These are phyloP conservation scores for Maudiozyma humilis DNA, from an alignment of 1,139 yeast genomes.

Conservation along the genomic window DNA sequence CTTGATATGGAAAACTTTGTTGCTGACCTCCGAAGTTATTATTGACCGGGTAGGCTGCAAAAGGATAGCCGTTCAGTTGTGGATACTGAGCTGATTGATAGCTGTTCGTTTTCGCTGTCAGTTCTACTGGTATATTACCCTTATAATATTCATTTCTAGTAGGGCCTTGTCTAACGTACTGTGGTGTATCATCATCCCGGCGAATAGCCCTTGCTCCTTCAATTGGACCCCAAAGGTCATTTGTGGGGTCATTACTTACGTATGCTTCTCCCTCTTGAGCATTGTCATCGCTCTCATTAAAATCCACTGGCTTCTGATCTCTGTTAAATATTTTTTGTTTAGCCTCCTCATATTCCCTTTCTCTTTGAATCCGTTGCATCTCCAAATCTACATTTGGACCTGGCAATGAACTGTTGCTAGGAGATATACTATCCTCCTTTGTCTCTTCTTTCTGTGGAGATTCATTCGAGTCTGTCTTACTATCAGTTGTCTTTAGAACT, in stretches of 20 bases:
- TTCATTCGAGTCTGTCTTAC: background rate
- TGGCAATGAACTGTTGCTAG: background rate
- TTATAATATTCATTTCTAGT: no score
- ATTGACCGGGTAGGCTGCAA: background rate
- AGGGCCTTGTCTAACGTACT: background rate
- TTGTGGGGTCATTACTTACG: background rate
- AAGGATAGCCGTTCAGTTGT: background rate
- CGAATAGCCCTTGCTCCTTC: background rate
- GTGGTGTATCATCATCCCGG: background rate
- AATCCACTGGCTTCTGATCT: background rate
- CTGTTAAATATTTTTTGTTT: slow-evolving; percentile 19
- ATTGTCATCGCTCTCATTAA: background rate
- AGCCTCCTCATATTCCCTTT: slow-evolving; percentile 17
- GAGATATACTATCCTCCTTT: no score
- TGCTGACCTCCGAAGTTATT: background rate
- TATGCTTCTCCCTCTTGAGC: background rate
- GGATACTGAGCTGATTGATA: no score
- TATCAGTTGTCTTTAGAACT: background rate
- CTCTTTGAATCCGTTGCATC: slow-evolving; percentile 16
- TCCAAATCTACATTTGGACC: slow-evolving; percentile 10
- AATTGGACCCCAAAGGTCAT: background rate
- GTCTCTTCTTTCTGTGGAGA: background rate
- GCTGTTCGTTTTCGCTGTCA: no score
- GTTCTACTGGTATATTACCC: background rate
- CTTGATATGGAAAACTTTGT: background rate